Evolutionary conservation across 257 asterid genomes (phyloP).

Genomic region (Ilex aquifolium): DNA sequence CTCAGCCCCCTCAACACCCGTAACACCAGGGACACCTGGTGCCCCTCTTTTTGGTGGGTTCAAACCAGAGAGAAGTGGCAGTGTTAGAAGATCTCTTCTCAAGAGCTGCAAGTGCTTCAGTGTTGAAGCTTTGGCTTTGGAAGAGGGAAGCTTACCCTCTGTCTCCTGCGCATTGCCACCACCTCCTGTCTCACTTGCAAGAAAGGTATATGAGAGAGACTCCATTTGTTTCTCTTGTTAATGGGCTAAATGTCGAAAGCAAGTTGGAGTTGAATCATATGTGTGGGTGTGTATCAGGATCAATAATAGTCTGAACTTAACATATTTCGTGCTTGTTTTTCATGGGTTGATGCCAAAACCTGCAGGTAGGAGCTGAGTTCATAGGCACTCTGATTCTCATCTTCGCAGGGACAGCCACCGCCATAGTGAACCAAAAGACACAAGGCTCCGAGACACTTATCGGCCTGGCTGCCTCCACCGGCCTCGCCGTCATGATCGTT

Average conservation of each 20-base stretch:
- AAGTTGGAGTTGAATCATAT: too few relatives aligned
- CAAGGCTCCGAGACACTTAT: slow-evolving; percentile 66
- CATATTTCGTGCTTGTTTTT: too few relatives aligned
- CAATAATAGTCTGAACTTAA: neutral
- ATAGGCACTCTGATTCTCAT: slow-evolving; percentile 73
- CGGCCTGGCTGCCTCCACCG: slow-evolving; percentile 64
- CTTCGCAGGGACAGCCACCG: slow-evolving; percentile 66
- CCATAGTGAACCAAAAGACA: slow-evolving; percentile 72
- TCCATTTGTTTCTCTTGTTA: neutral
- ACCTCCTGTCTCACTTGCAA: slow-evolving; percentile 67
- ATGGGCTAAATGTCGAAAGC: too few relatives aligned
- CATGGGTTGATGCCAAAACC: slow-evolving; percentile 5
- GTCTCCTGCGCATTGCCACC: slow-evolving; percentile 56
- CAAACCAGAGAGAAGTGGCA: slow-evolving; percentile 24
- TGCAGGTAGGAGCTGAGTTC: slow-evolving; percentile 88
- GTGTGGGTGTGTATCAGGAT: neutral
- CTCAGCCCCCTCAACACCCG: slow-evolving; percentile 66
- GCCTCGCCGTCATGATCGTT: slow-evolving; percentile 87
- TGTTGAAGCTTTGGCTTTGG: slow-evolving; percentile 50
- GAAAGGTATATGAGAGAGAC: slow-evolving; percentile 39
- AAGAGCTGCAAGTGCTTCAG: slow-evolving; percentile 58
- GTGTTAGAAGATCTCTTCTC: slow-evolving; percentile 37
- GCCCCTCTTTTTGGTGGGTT: slow-evolving; percentile 61
- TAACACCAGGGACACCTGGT: slow-evolving; percentile 65
- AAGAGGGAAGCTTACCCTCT: slow-evolving; percentile 63